Evolutionary conservation across 192 early-diverging fungal species (phyloP).

Genomic region (Coemansia sp.): DNA sequence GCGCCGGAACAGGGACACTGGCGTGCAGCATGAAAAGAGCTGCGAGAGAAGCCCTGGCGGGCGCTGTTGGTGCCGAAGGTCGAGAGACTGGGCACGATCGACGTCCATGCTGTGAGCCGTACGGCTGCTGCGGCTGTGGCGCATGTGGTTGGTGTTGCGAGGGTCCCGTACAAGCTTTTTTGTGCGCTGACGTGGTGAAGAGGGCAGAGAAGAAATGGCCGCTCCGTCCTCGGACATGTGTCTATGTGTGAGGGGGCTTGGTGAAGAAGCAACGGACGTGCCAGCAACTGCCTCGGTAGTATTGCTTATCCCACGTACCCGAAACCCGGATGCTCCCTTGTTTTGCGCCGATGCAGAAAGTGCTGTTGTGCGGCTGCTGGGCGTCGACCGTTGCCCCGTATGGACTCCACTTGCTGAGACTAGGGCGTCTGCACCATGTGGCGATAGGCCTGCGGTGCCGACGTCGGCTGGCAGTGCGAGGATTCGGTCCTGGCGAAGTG

Average conservation of each 20-base stretch:
- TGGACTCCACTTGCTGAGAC: slow-evolving; percentile 6
- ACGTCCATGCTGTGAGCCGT: slow-evolving; percentile 51
- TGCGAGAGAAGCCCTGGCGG: slow-evolving; percentile 30
- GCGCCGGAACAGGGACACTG: slow-evolving; percentile 45
- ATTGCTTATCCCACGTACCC: slow-evolving; percentile 24
- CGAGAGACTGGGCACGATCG: slow-evolving; percentile 28
- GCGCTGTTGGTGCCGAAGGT: slow-evolving; percentile 18
- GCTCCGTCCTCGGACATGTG: slow-evolving; percentile 33
- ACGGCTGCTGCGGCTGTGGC: slow-evolving; percentile 25
- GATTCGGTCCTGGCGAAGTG: slow-evolving; percentile 35
- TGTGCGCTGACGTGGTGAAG: slow-evolving; percentile 26
- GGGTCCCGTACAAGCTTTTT: slow-evolving; percentile 51
- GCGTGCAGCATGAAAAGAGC: slow-evolving; percentile 49
- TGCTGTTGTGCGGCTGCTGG: slow-evolving; percentile 8
- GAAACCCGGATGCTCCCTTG: slow-evolving; percentile 43
- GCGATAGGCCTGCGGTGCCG: slow-evolving; percentile 36
- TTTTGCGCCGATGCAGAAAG: neutral
- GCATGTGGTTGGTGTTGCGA: slow-evolving; percentile 45
- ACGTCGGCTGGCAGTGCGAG: slow-evolving; percentile 40
- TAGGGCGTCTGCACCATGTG: slow-evolving; percentile 17
- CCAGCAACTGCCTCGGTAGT: slow-evolving; percentile 12
- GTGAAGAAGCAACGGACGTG: neutral
- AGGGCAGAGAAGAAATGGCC: slow-evolving; percentile 5
- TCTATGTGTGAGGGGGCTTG: slow-evolving; percentile 17
- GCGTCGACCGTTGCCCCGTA: slow-evolving; percentile 8